A percentile compares a stretch with the other conserved stretches of the same genome.
phyloP scores from a whole-genome alignment of 805 yeast species.

The Kuraishia floccosa region DNA sequence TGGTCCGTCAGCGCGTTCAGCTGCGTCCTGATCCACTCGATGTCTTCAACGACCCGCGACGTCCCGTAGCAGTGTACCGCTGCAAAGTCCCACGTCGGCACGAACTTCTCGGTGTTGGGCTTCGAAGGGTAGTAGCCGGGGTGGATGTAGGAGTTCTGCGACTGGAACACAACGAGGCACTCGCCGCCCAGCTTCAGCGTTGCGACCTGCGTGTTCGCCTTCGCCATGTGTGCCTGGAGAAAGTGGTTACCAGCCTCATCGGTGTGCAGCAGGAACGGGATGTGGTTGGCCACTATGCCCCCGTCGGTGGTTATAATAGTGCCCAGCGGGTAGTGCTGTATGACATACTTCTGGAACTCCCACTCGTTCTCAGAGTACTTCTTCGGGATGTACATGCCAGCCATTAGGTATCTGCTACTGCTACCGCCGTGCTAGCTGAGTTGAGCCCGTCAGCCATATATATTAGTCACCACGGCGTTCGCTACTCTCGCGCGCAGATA shows the following conservation, averaged over 20 bases:
- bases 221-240: slow-evolving; percentile 45
- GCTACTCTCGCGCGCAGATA: too few species aligned
- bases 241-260: slow-evolving; percentile 13
- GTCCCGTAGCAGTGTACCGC: slow-evolving; percentile 45
- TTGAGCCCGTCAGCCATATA: too few species aligned
- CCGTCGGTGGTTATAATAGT: slow-evolving; percentile 28
- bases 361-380: slow-evolving; percentile 15
- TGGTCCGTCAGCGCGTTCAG: slow-evolving; percentile 31
- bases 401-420: neutral
- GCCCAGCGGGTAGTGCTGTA: slow-evolving; percentile 38
- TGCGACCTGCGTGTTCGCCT: slow-evolving; percentile 36
- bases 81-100: slow-evolving; percentile 65
- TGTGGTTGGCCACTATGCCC: slow-evolving; percentile 37
- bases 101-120: slow-evolving; percentile 43
- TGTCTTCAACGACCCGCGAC: slow-evolving; percentile 30
- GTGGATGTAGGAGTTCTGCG: slow-evolving; percentile 38
- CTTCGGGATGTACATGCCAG: slow-evolving; percentile 18
- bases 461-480: too few species aligned
- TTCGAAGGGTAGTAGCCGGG: slow-evolving; percentile 52
- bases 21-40: slow-evolving; percentile 33
- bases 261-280: slow-evolving; percentile 32
- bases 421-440: too few species aligned
- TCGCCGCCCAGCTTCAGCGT: slow-evolving; percentile 24
- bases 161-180: slow-evolving; percentile 40
- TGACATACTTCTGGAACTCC: slow-evolving; percentile 26